These are phyloP conservation scores for Ophiocordyceps sinensis DNA, from an alignment of 2,329 filamentous ascomycete species.

Conservation along the genomic window DNA sequence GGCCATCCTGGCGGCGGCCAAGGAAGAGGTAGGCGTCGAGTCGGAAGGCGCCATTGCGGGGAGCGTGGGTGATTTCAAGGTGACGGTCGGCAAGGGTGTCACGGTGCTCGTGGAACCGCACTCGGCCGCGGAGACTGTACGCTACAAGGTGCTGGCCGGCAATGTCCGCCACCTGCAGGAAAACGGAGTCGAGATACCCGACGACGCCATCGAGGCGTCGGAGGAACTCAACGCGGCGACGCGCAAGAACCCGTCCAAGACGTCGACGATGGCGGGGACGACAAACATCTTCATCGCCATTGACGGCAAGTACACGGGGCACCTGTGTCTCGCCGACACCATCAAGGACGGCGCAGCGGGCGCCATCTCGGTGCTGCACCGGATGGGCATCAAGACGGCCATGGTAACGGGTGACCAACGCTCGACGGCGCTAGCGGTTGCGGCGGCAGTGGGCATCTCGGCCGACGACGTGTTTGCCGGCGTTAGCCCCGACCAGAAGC, in stretches of 20 bases:
- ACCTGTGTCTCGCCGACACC: conserved; percentile 73
- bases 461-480: conserved; percentile 65
- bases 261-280: conserved; percentile 39
- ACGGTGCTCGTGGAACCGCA: conserved; percentile 68
- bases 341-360: conserved; percentile 80
- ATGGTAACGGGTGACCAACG: conserved; percentile 91
- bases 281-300: conserved; percentile 90
- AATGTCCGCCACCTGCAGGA: conserved; percentile 66
- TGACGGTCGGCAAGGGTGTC: conserved; percentile 72
- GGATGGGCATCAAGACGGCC: conserved; percentile 73
- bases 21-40: conserved; percentile 57
- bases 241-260: conserved; percentile 10
- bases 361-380: conserved; percentile 65
- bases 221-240: conserved; percentile 38
- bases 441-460: conserved; percentile 67
- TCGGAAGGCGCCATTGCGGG: conserved; percentile 66
- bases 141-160: conserved; percentile 71
- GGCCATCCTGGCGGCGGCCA: conserved; percentile 65
- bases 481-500: conserved; percentile 86
- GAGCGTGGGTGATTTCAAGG: conserved; percentile 71
- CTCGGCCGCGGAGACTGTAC: conserved; percentile 47
- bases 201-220: conserved; percentile 47
- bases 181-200: conserved; percentile 52
- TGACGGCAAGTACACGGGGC: conserved; percentile 65
- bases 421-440: conserved; percentile 72